phyloP scores from a whole-genome alignment of 257 asterid species.

The Misopates orontium region DNA sequence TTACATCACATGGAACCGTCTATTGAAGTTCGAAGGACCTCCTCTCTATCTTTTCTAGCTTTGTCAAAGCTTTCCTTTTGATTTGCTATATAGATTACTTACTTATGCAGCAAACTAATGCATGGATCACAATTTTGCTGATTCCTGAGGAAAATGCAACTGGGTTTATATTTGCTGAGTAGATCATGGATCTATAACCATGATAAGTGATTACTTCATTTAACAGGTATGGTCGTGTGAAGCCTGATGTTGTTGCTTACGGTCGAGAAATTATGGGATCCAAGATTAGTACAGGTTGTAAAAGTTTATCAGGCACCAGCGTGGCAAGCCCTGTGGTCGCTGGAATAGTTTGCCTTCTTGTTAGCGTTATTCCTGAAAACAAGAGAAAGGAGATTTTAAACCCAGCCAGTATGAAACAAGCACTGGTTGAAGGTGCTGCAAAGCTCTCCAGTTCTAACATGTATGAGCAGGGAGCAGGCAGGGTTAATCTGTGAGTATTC shows the following conservation, averaged over 20 bases:
- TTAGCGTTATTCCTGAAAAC: slow-evolving; percentile 80
- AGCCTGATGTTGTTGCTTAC: slow-evolving; percentile 98
- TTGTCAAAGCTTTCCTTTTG: slow-evolving; percentile 12
- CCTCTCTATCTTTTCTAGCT: slow-evolving; percentile 17
- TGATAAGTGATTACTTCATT: slow-evolving; percentile 29
- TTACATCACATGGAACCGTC: slow-evolving; percentile 14
- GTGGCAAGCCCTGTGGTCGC: slow-evolving; percentile 99
- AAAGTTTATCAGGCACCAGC: slow-evolving; percentile 97
- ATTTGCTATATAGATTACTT: slow-evolving; percentile 13
- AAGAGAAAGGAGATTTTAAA: slow-evolving; percentile 77
- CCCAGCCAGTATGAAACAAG: slow-evolving; percentile 98
- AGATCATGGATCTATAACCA: slow-evolving; percentile 25
- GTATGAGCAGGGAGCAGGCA: slow-evolving; percentile 99
- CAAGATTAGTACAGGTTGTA: slow-evolving; percentile 96
- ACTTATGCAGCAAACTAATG: slow-evolving; percentile 2
- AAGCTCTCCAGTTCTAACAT: slow-evolving; percentile 95
- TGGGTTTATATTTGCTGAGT: slow-evolving; percentile 6
- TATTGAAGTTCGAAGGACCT: background rate
- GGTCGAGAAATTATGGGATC: slow-evolving; percentile 99
- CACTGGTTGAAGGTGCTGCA: slow-evolving; percentile 96
- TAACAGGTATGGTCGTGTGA: slow-evolving; percentile 92
- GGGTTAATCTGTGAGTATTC: slow-evolving; percentile 93
- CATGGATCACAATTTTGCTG: too few relatives aligned
- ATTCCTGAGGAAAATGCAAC: background rate
- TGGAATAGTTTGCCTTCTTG: slow-evolving; percentile 96